Base-by-base conservation (phyloP, 306 rosid genomes). In the Lagenaria siceraria region DNA sequence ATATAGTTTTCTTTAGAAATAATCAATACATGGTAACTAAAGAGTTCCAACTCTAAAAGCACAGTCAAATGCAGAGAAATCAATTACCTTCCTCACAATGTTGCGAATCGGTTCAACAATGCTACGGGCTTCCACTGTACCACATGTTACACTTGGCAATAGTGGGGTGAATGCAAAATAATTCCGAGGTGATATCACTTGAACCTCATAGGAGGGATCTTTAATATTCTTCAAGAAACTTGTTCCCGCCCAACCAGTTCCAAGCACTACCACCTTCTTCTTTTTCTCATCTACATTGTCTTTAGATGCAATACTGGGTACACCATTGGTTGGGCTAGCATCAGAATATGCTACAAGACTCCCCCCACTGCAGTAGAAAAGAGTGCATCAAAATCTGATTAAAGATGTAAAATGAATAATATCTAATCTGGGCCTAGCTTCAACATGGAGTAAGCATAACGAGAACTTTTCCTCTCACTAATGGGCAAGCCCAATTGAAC, bases 201-300 rank as follows among this genome's bases (percentile, higher is more conserved):
- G 92, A 73, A 95, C 93, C 74, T 95, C 99, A 54, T 89, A 95
- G 42, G 83, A 80, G 0, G 93, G 90, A 74, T 64, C 81, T 9
- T 86, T 82, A 17, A 95, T 81, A 83, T 86, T 90, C 93, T 88
- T 95, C 81, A 95, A 33, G 81, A 95, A 95, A 84, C 96, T 92
- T 7, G 99, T 95, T 42, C 88, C 92, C 22, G 96, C 99, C 99
- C 99, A 95, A 24, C 99, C 99, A n/a, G 97, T 95, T 80, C 99
- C 99, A 76, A 95, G 91, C 61, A 95, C 91, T 36, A 95, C 96
- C 78, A 95, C 96, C 80, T 88, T 95, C 83, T 91, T 91, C 84
- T 83, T 92, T 72, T 82, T 84, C 7, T 75, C 68, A 56, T 78
- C 91, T 27, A 52, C 83, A 55, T 82, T 88, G 31, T 59, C 83